Conservation (phyloP, 2,329 filamentous ascomycete species). For the Keithomyces neogunnii region DNA sequence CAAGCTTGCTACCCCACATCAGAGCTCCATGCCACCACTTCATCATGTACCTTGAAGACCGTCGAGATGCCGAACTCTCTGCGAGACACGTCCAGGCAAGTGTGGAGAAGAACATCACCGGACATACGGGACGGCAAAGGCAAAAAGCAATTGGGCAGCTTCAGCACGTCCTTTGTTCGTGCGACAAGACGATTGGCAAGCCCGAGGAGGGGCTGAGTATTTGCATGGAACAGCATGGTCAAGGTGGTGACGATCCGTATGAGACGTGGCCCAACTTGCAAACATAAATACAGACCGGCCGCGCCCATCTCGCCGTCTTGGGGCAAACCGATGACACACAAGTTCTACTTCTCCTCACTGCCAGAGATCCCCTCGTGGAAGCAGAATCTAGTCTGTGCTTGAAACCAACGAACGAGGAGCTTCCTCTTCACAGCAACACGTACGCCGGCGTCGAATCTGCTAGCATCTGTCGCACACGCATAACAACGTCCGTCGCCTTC, state of each 20-base stretch:
- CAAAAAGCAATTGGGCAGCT: neutral
- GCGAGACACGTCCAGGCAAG: conserved; percentile 5
- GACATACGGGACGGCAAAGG: conserved; percentile 2
- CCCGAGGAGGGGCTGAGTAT: neutral
- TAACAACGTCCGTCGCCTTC: neutral
- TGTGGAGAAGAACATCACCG: conserved; percentile 1
- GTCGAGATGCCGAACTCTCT: conserved; percentile 7
- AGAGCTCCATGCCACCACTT: neutral
- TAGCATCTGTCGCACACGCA: neutral
- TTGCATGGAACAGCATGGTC: neutral
- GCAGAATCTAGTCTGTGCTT: neutral
- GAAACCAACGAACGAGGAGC: neutral
- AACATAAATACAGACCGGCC: conserved; percentile 4
- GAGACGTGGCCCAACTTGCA: neutral
- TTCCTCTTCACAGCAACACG: neutral
- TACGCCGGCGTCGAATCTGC: neutral
- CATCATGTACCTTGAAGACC: neutral
- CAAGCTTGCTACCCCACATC: neutral
- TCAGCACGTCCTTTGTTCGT: neutral
- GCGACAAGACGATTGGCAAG: neutral
- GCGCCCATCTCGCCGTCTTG: neutral
- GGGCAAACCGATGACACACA: conserved; percentile 1
- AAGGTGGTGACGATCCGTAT: neutral
- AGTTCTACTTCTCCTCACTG: neutral
- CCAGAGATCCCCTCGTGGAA: neutral